Conservation (phyloP, 306 rosid species). For the Luffa aegyptiaca region DNA sequence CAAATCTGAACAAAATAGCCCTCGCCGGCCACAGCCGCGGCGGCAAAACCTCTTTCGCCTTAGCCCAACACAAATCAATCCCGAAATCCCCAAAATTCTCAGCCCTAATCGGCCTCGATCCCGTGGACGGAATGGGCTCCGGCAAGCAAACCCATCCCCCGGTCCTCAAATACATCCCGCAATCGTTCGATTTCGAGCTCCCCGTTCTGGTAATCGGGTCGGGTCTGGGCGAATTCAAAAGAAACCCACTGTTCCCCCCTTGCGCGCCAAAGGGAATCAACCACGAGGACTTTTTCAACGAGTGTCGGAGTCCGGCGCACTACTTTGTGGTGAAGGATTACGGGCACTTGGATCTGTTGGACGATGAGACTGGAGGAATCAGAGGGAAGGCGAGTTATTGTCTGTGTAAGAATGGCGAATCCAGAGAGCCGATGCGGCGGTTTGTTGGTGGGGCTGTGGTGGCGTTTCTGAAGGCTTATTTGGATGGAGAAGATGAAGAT, state of each 20-base stretch:
- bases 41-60: slow-evolving; percentile 75
- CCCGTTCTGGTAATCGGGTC: slow-evolving; percentile 63
- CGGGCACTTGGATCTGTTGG: slow-evolving; percentile 74
- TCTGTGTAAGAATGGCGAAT: slow-evolving; percentile 58
- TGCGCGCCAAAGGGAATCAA: slow-evolving; percentile 79
- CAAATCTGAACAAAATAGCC: slow-evolving; percentile 47
- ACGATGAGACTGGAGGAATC: slow-evolving; percentile 68
- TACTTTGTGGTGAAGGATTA: slow-evolving; percentile 58
- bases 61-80: slow-evolving; percentile 34
- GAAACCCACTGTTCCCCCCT: slow-evolving; percentile 52
- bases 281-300: slow-evolving; percentile 60
- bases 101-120: slow-evolving; percentile 74
- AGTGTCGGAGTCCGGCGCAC: slow-evolving; percentile 49
- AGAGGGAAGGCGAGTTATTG: slow-evolving; percentile 46
- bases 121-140: slow-evolving; percentile 71
- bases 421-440: slow-evolving; percentile 78
- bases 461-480: slow-evolving; percentile 65
- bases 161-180: slow-evolving; percentile 58
- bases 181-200: slow-evolving; percentile 47
- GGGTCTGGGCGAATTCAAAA: slow-evolving; percentile 49
- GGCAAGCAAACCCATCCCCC: slow-evolving; percentile 84
- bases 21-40: slow-evolving; percentile 81
- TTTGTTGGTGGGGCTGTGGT: slow-evolving; percentile 73
- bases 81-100: slow-evolving; percentile 40
- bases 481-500: slow-evolving; percentile 31